Conservation (phyloP, 176 grass and related monocot species). For the Carex myosuroides region DNA sequence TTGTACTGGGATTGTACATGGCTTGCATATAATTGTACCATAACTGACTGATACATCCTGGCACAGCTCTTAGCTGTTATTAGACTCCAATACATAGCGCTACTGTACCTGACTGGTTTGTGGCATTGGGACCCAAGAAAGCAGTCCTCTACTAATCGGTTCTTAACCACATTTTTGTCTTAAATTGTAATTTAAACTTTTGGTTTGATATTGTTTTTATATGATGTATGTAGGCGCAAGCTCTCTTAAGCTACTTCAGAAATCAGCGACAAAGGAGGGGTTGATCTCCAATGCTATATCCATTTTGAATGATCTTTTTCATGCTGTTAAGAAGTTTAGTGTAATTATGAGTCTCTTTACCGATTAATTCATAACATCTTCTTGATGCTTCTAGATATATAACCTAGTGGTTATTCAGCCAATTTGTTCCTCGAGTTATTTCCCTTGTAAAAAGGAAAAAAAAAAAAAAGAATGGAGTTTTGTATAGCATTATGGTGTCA, state of each 20-base stretch:
- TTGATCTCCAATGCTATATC: background rate
- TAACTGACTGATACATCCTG: background rate
- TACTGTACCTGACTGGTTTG: background rate
- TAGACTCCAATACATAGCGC: background rate
- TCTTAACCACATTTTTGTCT: background rate
- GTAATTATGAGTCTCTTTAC: conserved; percentile 26
- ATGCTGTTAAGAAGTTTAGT: background rate
- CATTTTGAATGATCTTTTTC: conserved; percentile 10
- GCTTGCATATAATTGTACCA: background rate
- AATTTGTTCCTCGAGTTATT: conserved; percentile 14
- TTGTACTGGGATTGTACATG: background rate
- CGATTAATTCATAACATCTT: conserved; percentile 18
- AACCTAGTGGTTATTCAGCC: conserved; percentile 18
- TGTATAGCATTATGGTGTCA: conserved; percentile 27
- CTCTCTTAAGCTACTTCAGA: conserved; percentile 71
- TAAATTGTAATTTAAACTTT: background rate
- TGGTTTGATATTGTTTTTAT: background rate
- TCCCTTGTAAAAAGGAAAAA: conserved; percentile 24
- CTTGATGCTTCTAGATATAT: conserved; percentile 23
- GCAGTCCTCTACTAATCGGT: background rate
- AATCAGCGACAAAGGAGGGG: conserved; percentile 60
- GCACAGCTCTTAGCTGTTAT: background rate
- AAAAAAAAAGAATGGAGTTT: conserved; percentile 15
- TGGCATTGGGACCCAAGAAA: background rate
- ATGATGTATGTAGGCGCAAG: conserved; percentile 51